phyloP scores from a whole-genome alignment of 2,329 filamentous ascomycete genomes.

The Claviceps paspali region DNA sequence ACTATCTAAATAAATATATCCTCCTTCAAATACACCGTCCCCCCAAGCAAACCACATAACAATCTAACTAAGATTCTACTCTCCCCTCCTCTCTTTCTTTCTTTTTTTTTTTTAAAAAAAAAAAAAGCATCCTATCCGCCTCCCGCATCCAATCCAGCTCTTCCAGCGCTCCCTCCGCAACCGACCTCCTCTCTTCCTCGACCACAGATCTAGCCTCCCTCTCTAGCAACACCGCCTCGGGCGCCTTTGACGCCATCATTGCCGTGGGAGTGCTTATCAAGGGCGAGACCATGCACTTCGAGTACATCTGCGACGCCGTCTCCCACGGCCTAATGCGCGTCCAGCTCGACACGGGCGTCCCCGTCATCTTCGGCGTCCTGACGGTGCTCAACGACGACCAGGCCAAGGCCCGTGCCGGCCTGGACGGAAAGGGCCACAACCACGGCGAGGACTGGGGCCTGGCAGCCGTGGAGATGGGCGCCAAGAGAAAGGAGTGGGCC shows the following conservation, averaged over 20 bases:
- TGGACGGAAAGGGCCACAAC: conserved; percentile 58
- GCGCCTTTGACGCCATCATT: conserved; percentile 83
- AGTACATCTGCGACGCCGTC: conserved; percentile 90
- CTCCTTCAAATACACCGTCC: too few species aligned
- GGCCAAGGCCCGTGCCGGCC: conserved; percentile 67
- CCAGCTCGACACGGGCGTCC: conserved; percentile 75
- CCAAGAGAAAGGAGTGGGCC: conserved; percentile 74
- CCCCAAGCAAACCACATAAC: too few species aligned
- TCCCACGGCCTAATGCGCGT: conserved; percentile 89
- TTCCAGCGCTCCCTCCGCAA: conserved; percentile 47
- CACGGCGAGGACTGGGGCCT: conserved; percentile 94
- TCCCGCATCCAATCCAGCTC: conserved; percentile 70
- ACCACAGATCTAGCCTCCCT: conserved; percentile 50
- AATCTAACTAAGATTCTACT: too few species aligned
- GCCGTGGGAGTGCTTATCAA: conserved; percentile 95
- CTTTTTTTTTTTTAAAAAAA: too few species aligned
- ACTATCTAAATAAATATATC: too few species aligned
- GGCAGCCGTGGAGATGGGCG: conserved; percentile 85
- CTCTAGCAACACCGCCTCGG: conserved; percentile 25
- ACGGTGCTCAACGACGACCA: conserved; percentile 84
- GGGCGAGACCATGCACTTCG: conserved; percentile 98
- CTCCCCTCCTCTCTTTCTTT: too few species aligned
- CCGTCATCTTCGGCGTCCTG: conserved; percentile 82
- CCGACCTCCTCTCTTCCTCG: conserved; percentile 58
- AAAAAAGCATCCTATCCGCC: conserved; percentile 72